Conservation (phyloP, 2,329 filamentous ascomycete genomes). For the Hypomyces perniciosus region DNA sequence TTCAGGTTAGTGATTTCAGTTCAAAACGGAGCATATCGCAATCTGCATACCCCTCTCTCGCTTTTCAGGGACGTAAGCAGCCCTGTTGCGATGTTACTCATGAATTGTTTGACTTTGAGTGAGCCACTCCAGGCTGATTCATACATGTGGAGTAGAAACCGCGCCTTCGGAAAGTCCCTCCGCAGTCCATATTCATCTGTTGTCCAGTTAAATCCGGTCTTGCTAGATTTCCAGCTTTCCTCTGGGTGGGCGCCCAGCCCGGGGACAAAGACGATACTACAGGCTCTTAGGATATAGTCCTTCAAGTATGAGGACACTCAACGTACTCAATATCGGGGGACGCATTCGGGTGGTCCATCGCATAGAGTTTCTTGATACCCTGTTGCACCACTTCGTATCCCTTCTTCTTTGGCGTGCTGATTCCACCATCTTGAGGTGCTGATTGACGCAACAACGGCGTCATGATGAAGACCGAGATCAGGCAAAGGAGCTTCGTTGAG, state of each 20-base stretch:
- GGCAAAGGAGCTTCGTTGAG: too few relatives aligned
- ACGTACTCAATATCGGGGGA: conserved; percentile 31
- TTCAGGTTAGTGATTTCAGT: too few relatives aligned
- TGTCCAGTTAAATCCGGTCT: conserved; percentile 35
- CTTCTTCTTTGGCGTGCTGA: conserved; percentile 22
- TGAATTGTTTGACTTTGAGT: conserved; percentile 36
- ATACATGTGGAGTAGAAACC: conserved; percentile 36
- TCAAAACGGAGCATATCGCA: too few relatives aligned
- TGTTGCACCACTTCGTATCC: conserved; percentile 32
- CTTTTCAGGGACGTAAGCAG: conserved; percentile 29
- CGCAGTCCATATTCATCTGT: conserved; percentile 29
- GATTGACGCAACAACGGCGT: conserved; percentile 13
- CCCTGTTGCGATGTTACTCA: conserved; percentile 32
- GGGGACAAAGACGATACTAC: conserved; percentile 36
- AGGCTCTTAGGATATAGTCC: background rate
- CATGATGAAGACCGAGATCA: too few relatives aligned
- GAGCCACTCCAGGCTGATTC: conserved; percentile 36
- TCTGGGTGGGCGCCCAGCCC: conserved; percentile 35
- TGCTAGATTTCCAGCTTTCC: conserved; percentile 33
- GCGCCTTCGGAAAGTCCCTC: conserved; percentile 34
- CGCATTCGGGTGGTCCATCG: conserved; percentile 20
- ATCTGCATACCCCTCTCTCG: conserved; percentile 27
- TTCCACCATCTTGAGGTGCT: conserved; percentile 5
- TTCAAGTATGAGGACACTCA: too few relatives aligned
- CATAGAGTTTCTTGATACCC: conserved; percentile 34